These are phyloP conservation scores for Iberis pinnata DNA, from an alignment of 345 rosid genomes.

Conservation along the genomic window DNA sequence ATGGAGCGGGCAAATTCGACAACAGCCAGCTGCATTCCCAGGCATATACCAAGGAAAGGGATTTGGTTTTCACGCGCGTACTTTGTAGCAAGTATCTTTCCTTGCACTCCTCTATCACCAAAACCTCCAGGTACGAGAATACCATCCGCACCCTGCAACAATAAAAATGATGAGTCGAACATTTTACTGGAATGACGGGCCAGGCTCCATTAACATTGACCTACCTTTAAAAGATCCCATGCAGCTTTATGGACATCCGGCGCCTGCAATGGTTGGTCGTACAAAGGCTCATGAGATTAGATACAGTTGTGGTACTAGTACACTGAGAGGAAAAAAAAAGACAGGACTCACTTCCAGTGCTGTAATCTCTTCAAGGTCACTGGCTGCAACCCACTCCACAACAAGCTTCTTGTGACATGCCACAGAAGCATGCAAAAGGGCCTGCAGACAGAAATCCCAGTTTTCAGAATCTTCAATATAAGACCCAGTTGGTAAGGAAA, in stretches of 20 bases:
- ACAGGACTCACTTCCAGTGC: slow-evolving; percentile 38
- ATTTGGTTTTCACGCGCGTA: slow-evolving; percentile 66
- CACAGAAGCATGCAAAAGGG: slow-evolving; percentile 85
- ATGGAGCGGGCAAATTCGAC: slow-evolving; percentile 72
- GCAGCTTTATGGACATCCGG: slow-evolving; percentile 56
- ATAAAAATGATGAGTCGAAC: slow-evolving; percentile 2
- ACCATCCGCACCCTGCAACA: slow-evolving; percentile 62
- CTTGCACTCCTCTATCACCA: slow-evolving; percentile 85
- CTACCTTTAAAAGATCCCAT: slow-evolving; percentile 64
- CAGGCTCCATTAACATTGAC: neutral
- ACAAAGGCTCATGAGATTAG: slow-evolving; percentile 11
- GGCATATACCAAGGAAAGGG: slow-evolving; percentile 76
- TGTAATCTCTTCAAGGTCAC: slow-evolving; percentile 65
- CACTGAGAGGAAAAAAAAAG: slow-evolving; percentile 15
- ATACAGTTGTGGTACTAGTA: neutral
- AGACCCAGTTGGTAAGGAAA: neutral
- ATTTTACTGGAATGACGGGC: neutral
- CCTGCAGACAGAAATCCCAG: slow-evolving; percentile 36
- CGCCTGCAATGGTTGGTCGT: slow-evolving; percentile 33
- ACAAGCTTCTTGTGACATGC: slow-evolving; percentile 56
- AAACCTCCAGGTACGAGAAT: slow-evolving; percentile 83
- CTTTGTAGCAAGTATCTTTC: slow-evolving; percentile 74
- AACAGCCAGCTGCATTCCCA: slow-evolving; percentile 85
- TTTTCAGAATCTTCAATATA: slow-evolving; percentile 2
- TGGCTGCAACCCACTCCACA: slow-evolving; percentile 77